Conservation (phyloP, 306 rosid species). For the Cotoneaster glaucophyllus region DNA sequence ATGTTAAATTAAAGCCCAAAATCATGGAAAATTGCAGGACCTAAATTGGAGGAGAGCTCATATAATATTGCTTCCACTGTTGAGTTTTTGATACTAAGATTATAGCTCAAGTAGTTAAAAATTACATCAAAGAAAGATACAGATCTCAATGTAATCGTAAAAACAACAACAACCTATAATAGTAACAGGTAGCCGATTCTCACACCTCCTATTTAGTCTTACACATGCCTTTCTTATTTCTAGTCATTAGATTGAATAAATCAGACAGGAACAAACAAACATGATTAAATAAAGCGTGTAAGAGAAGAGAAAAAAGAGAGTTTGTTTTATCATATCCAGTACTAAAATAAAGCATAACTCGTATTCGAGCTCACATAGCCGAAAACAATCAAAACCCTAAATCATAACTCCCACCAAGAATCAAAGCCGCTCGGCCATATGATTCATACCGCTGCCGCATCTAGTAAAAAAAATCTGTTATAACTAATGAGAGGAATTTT, state of each 20-base stretch:
- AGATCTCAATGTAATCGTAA: not conserved
- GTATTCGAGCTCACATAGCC: not conserved
- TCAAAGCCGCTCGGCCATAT: not conserved
- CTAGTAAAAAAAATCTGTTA: not conserved
- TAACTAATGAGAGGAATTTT: not conserved
- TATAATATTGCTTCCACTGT: not conserved
- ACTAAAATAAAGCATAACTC: not conserved
- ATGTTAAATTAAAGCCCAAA: not conserved
- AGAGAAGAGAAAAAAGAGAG: not conserved
- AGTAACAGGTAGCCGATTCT: no score
- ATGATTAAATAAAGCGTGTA: no score
- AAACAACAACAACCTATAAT: not conserved
- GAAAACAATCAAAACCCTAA: not conserved
- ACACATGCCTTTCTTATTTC: no score
- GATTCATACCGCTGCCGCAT: not conserved
- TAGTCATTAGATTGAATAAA: no score
- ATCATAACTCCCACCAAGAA: not conserved
- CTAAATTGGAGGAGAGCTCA: not conserved
- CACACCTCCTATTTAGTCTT: no score
- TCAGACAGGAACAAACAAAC: no score
- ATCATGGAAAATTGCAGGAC: conserved; percentile 1
- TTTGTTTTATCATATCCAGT: not conserved
- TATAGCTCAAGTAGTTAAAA: not conserved
- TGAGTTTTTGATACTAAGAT: not conserved
- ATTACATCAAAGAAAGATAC: no score